Evolutionary conservation across 352 stramenopile genomes (phyloP).

Genomic region (Pelagophyceae sp.): DNA sequence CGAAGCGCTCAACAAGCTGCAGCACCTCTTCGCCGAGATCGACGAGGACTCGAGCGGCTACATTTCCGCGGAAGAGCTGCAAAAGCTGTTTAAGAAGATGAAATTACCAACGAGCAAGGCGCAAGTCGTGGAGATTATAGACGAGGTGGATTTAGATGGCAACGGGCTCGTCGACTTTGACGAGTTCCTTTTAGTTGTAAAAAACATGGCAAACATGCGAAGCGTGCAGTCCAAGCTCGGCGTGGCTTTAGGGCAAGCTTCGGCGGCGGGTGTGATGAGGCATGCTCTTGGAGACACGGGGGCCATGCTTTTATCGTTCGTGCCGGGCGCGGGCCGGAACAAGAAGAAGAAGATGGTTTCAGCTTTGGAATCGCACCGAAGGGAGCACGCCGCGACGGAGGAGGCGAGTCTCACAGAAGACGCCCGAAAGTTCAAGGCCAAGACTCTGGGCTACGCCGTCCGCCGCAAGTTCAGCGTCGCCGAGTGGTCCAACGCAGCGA

Average conservation of each 20-base stretch:
- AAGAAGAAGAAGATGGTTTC: too few relatives aligned
- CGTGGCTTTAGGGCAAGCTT: not conserved
- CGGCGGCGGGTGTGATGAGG: too few relatives aligned
- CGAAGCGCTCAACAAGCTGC: not conserved
- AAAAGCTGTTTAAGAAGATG: conserved; percentile 22
- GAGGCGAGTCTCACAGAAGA: too few relatives aligned
- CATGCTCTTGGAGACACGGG: too few relatives aligned
- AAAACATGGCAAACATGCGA: not conserved
- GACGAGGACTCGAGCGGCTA: conserved; percentile 23
- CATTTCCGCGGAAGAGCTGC: conserved; percentile 22
- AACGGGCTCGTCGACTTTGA: conserved; percentile 23
- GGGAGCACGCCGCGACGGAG: too few relatives aligned
- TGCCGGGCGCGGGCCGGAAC: too few relatives aligned
- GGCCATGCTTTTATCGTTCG: too few relatives aligned
- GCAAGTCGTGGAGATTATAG: conserved; percentile 21
- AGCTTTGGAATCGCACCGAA: too few relatives aligned
- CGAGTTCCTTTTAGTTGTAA: conserved; percentile 15
- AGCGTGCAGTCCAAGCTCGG: conserved; percentile 7
- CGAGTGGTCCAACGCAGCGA: too few relatives aligned
- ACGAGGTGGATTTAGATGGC: conserved; percentile 24
- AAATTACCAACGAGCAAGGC: conserved; percentile 20
- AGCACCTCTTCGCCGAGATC: conserved; percentile 14
- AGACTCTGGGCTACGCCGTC: too few relatives aligned
- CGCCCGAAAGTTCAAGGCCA: too few relatives aligned
- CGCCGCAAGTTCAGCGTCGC: not conserved